phyloP scores from a whole-genome alignment of 768 basidiomycete genomes.

The Mycena vitilis region DNA sequence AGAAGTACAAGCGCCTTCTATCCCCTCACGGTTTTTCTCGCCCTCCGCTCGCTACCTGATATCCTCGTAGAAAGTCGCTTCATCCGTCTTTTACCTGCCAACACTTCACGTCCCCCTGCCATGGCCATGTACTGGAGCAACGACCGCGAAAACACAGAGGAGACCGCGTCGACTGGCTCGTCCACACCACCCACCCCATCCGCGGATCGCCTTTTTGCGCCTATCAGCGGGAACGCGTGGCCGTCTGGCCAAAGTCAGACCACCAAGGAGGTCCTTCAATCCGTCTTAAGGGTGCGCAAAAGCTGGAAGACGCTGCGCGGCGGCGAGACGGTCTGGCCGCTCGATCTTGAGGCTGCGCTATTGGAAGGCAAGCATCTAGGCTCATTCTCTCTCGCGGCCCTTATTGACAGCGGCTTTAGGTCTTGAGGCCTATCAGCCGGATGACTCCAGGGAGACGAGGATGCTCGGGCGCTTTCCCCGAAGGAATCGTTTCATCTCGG shows the following conservation, averaged over 20 bases:
- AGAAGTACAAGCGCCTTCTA: conserved; percentile 15
- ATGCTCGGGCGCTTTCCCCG: conserved; percentile 81
- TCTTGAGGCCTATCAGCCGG: conserved; percentile 77
- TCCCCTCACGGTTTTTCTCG: conserved; percentile 11
- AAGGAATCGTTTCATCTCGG: conserved; percentile 84
- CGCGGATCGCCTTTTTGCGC: conserved; percentile 30
- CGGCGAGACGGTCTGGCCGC: conserved; percentile 84
- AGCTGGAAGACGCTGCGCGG: conserved; percentile 82
- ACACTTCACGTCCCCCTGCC: neutral
- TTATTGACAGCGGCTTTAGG: conserved; percentile 53
- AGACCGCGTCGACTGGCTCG: conserved; percentile 29
- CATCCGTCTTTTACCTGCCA: conserved; percentile 1
- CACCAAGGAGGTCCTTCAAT: conserved; percentile 71
- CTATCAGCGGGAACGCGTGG: conserved; percentile 25
- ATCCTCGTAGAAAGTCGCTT: conserved; percentile 16
- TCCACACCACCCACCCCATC: conserved; percentile 33
- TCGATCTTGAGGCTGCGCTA: conserved; percentile 80
- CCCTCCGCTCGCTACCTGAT: neutral
- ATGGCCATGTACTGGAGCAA: conserved; percentile 31
- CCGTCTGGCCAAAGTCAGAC: conserved; percentile 47
- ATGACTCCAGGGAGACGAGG: conserved; percentile 78
- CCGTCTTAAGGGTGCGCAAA: conserved; percentile 76
- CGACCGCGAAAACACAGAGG: conserved; percentile 30
- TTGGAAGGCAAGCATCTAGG: conserved; percentile 68
- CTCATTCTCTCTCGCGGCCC: conserved; percentile 16